Base-by-base conservation (phyloP, 2,329 filamentous ascomycete species). In the Aspergillus hortae region DNA sequence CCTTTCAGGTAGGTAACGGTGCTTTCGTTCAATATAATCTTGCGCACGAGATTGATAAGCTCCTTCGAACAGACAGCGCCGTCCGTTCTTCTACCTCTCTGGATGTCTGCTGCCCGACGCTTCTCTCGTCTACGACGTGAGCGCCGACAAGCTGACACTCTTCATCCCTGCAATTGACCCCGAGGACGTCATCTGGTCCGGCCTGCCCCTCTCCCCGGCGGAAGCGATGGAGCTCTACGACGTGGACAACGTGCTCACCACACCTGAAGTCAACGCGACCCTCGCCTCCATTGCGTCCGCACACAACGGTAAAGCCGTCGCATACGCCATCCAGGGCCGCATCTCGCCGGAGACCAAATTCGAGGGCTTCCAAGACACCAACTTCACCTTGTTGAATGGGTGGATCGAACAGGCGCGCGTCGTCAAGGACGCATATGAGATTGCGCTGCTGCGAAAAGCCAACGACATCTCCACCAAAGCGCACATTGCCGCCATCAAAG, bases 81-180 rank as follows among this genome's bases (percentile, higher is more conserved):
- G 94, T 50, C 89, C 85, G 71, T 99, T 99, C 77, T 96, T 89
- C 82, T 99, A 99, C 73, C 79, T 97, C 42, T 92, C 90, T 21
- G 94, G 94, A 61, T 95, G 86, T 66, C 81, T 85, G 56, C 80
- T 95, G 27, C 82, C 92, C 53, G 91, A 96, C 71, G 87, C 87
- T 63, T 86, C 86, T 67, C 82, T 90, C 54, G 81, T 87, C 51
- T 96, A 96, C 77, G 87, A 96, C 59, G 86, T 95, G 52, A 77
- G 81, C 43, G 80, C 83, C 44, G 81, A 85, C 58, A 84, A 85
- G 61, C 82, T 92, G 38, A 95, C 87, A 2, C 84, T 99, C 45
- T 99, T 92, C 75, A 92, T 99, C 62, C 92, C 94, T 2, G 89
- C 91, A 14, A 82, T 87, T 63, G 86, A 96, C 61, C 83, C 90